These are phyloP conservation scores for Cyclotella sp. DNA, from an alignment of 108 stramenopile genomes.

Conservation along the genomic window DNA sequence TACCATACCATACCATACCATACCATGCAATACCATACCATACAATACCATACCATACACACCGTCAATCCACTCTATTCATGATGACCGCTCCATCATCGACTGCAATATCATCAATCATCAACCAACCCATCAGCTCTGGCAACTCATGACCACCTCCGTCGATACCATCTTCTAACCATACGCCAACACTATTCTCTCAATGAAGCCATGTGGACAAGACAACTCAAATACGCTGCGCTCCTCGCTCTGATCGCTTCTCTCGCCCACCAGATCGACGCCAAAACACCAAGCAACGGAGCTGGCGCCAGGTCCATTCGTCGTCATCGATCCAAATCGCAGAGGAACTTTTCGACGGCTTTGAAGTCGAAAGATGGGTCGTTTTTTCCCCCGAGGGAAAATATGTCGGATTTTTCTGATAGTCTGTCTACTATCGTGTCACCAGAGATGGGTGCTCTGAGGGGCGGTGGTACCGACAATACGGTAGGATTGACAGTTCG, in stretches of 20 bases:
- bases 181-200: background rate
- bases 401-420: background rate
- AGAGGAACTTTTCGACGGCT: background rate
- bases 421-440: background rate
- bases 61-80: too few species aligned
- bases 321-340: background rate
- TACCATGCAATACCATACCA: too few species aligned
- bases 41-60: too few species aligned
- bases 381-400: background rate
- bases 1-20: too few species aligned
- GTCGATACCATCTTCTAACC: background rate
- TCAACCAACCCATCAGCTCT: too few species aligned
- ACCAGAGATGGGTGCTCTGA: background rate
- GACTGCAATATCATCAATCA: too few species aligned
- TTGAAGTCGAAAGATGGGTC: background rate
- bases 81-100: too few species aligned
- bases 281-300: background rate
- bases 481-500: conserved; percentile 15
- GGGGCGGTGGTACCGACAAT: conserved; percentile 28
- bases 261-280: background rate
- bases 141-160: background rate
- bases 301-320: background rate
- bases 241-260: conserved; percentile 1
- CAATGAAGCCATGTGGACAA: background rate
- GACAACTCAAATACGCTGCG: background rate